Evolutionary conservation across 768 basidiomycete genomes (phyloP).

Genomic region (Termitomyces sp.): DNA sequence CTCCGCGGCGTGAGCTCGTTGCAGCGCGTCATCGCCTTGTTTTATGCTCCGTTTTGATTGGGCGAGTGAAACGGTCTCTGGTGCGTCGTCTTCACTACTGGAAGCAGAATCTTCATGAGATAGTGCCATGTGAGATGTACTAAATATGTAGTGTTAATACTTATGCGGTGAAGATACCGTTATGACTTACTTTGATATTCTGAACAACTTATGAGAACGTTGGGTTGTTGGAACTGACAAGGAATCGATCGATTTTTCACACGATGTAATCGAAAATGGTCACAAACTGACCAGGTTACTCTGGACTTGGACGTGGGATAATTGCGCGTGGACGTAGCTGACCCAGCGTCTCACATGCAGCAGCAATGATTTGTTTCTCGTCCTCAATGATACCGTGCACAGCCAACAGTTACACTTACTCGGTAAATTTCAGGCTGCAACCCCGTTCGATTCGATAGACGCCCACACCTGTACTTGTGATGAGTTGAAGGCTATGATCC

Average conservation of each 20-base stretch:
- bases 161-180: background rate
- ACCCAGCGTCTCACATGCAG: background rate
- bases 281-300: too few relatives aligned
- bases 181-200: background rate
- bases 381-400: background rate
- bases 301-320: background rate
- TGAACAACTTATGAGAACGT: background rate
- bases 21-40: constrained; percentile 12
- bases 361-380: background rate
- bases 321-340: background rate
- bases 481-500: background rate
- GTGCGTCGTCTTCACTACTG: constrained; percentile 22
- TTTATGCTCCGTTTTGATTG: constrained; percentile 19
- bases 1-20: constrained; percentile 15
- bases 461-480: background rate
- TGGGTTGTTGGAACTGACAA: background rate
- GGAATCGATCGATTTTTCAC: constrained; percentile 4
- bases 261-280: background rate
- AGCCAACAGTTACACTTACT: background rate
- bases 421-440: too few relatives aligned
- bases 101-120: constrained; percentile 9
- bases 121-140: constrained; percentile 10
- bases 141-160: background rate
- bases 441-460: background rate
- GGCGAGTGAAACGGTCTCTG: constrained; percentile 19